Percentiles rank a stretch among this genome's conserved stretches.
Conservation (phyloP, 345 rosid genomes). For the Gossypium sturtianum region DNA sequence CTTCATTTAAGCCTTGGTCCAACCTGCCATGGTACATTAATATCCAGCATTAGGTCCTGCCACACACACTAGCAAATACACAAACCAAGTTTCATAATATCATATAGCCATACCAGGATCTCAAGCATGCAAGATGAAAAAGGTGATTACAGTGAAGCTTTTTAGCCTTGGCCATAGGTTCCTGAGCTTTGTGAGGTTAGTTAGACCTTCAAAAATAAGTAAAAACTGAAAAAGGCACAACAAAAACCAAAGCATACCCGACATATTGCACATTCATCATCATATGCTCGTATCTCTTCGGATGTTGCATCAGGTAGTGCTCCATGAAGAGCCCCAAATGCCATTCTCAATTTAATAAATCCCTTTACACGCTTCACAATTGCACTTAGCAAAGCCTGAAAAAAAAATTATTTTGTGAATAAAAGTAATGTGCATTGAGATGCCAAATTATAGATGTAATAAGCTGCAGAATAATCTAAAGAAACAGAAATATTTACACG, state of each 20-base stretch:
- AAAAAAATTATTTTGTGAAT: slow-evolving; percentile 13
- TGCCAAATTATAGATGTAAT: slow-evolving; percentile 4
- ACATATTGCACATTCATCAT: slow-evolving; percentile 99
- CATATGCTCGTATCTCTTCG: slow-evolving; percentile 78
- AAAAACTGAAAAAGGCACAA: slow-evolving; percentile 9
- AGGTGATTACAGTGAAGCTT: slow-evolving; percentile 86
- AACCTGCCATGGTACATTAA: slow-evolving; percentile 56
- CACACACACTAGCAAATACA: slow-evolving; percentile 3
- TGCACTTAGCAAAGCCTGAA: slow-evolving; percentile 89
- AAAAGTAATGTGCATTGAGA: neutral
- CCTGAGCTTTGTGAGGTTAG: slow-evolving; percentile 48
- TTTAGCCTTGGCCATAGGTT: slow-evolving; percentile 99
- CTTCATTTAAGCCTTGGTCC: slow-evolving; percentile 96
- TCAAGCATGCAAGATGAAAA: slow-evolving; percentile 95
- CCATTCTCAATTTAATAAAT: slow-evolving; percentile 73
- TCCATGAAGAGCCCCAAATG: slow-evolving; percentile 87
- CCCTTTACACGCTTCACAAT: slow-evolving; percentile 87
- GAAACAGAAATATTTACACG: slow-evolving; percentile 44
- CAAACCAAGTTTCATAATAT: slow-evolving; percentile 8
- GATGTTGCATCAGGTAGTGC: slow-evolving; percentile 98
- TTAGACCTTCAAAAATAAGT: slow-evolving; percentile 12
- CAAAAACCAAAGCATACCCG: slow-evolving; percentile 52
- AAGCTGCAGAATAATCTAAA: neutral
- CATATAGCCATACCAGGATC: slow-evolving; percentile 72
- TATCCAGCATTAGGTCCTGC: slow-evolving; percentile 22